Evolutionary conservation across 2,329 filamentous ascomycete species (phyloP), one percentile per base, ranked within the genome.

Genomic region (Elsinoe fawcettii): DNA sequence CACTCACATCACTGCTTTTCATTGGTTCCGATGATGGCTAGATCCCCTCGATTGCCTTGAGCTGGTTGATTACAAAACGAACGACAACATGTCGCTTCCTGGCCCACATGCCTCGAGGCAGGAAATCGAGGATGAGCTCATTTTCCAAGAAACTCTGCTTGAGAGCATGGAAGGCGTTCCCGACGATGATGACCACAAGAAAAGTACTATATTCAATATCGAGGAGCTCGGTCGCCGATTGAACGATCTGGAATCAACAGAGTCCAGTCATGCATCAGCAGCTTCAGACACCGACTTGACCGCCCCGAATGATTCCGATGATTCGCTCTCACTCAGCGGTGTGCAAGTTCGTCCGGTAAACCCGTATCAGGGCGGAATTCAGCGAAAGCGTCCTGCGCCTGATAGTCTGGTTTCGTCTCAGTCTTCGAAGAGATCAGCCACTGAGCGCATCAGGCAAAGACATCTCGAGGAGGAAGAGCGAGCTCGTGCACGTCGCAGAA

Each of bases 91-190:
- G 34, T 12, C 34, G 14, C 14, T n/a, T 7, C 34, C 14, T n/a
- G 34, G 55, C 0, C 43, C 56, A 14, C 47, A 60, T 44, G 54
- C 61, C 14, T 58, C 58, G 25, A 37, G 46, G 27, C 55, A 66
- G n/a, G 65, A 65, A 25, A 59, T 70, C 46, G 63, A 66, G 32
- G 67, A 71, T n/a, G 69, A 72, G 25, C 60, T 72, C 23, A 53
- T 61, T 5, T 70, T 70, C 58, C 63, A 64, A 12, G 58, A 63
- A 30, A 63, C 69, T 6, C 59, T 69, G 2, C 63, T 70, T 5
- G 60, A 63, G 6, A 66, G 60, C 5, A 64, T 72, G n/a, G 69
- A 70, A 30, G 34, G 53, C 2, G 63, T 59, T 27, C 64, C 66
- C 20, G 67, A 67, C 44, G 64, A 68, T 49, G 69, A 66, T 51